Evolutionary conservation across 495 filamentous ascomycete species (phyloP).

Genomic region (Neurospora intermedia): DNA sequence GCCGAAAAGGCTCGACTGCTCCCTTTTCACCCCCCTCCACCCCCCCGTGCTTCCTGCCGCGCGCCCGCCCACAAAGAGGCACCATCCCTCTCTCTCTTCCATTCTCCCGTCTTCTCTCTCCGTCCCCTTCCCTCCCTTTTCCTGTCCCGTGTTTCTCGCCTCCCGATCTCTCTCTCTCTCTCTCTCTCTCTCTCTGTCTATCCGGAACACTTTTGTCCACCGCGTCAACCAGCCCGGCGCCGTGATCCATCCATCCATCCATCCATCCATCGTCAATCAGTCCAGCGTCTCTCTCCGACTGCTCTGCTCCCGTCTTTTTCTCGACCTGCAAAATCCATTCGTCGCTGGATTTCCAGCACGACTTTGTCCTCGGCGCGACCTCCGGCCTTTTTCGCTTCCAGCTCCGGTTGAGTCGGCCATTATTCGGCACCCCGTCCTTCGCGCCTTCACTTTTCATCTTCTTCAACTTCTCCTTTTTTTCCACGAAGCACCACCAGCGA

Average conservation of each 20-base stretch:
- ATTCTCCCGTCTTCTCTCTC: not conserved
- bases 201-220: not conserved
- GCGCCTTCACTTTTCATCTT: not conserved
- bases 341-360: not conserved
- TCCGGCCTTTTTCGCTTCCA: slow-evolving; percentile 6
- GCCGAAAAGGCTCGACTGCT: slow-evolving; percentile 18
- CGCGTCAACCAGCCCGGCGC: not conserved
- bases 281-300: not conserved
- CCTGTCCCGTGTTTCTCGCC: not conserved
- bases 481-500: not conserved
- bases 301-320: too few relatives aligned
- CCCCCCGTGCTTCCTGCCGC: slow-evolving; percentile 19
- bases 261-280: not conserved
- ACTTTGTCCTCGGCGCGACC: slow-evolving; percentile 9
- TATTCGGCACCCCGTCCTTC: not conserved
- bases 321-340: not conserved
- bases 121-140: not conserved
- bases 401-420: slow-evolving; percentile 5
- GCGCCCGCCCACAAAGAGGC: slow-evolving; percentile 1
- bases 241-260: not conserved
- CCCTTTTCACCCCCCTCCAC: slow-evolving; percentile 25
- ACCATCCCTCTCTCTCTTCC: slow-evolving; percentile 5
- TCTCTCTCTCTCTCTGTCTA: too few relatives aligned
- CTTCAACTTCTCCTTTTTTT: not conserved
- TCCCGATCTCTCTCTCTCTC: not conserved